A percentile compares a stretch with the other conserved stretches of the same genome.
These are phyloP conservation scores for Sporormia fimetaria DNA, from an alignment of 495 filamentous ascomycete genomes.

Conservation along the genomic window DNA sequence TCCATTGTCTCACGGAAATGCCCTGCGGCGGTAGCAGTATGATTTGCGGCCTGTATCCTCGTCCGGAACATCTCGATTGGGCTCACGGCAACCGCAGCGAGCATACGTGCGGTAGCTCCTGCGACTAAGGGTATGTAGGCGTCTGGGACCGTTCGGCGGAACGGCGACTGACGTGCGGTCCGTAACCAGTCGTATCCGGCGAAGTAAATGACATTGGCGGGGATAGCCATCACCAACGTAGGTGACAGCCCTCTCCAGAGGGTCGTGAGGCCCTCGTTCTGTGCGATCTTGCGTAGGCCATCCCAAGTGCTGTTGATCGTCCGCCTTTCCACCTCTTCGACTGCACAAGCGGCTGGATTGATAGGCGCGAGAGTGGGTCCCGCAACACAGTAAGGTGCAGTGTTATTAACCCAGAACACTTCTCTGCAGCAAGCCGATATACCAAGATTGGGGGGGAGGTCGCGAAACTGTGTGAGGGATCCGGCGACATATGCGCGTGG, in stretches of 20 bases:
- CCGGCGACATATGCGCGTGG: conserved; percentile 29
- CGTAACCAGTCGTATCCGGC: conserved; percentile 96
- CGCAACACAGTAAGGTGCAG: conserved; percentile 66
- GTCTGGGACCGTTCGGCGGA: conserved; percentile 39
- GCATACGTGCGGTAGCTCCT: conserved; percentile 61
- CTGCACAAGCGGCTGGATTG: conserved; percentile 58
- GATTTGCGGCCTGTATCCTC: conserved; percentile 68
- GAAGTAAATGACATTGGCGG: conserved; percentile 96
- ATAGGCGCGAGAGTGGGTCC: conserved; percentile 33
- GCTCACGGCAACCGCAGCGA: conserved; percentile 72
- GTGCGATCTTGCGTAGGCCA: conserved; percentile 88
- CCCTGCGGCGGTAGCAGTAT: conserved; percentile 41
- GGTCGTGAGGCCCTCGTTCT: conserved; percentile 76
- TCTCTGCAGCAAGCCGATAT: conserved; percentile 93
- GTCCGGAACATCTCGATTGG: conserved; percentile 95
- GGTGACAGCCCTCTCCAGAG: conserved; percentile 90
- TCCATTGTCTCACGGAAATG: conserved; percentile 63
- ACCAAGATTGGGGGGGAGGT: conserved; percentile 64
- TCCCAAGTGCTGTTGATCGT: conserved; percentile 88
- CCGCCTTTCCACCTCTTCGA: conserved; percentile 69
- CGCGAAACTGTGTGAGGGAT: conserved; percentile 43
- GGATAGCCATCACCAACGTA: conserved; percentile 87
- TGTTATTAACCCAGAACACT: conserved; percentile 91
- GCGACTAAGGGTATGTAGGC: conserved; percentile 67
- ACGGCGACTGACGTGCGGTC: conserved; percentile 52